Evolutionary conservation across 2,329 filamentous ascomycete genomes (phyloP).

Genomic region (Cladophialophora yegresii): DNA sequence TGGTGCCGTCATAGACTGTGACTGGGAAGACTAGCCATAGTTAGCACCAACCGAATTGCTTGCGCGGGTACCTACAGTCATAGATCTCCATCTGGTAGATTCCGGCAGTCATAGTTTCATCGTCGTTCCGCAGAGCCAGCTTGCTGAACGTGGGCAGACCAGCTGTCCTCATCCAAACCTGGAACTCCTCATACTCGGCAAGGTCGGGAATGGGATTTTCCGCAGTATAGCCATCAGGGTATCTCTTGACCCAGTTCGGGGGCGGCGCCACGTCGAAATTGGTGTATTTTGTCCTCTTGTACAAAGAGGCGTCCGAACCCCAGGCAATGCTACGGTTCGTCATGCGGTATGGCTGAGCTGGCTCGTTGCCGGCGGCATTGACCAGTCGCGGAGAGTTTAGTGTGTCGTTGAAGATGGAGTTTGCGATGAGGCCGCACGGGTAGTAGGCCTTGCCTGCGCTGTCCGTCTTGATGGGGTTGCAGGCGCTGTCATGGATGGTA

Average conservation of each 20-base stretch:
- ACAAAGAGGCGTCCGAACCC: conserved; percentile 78
- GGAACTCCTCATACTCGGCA: conserved; percentile 76
- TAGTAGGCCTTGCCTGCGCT: conserved; percentile 72
- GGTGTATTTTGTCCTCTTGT: conserved; percentile 69
- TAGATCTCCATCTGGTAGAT: conserved; percentile 75
- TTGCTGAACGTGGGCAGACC: conserved; percentile 95
- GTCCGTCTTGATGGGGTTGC: conserved; percentile 67
- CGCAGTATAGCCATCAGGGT: conserved; percentile 68
- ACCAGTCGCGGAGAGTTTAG: conserved; percentile 67
- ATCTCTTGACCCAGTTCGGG: conserved; percentile 77
- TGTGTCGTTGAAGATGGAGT: conserved; percentile 95
- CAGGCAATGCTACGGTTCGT: conserved; percentile 78
- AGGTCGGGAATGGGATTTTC: conserved; percentile 70
- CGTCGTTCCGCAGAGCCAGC: conserved; percentile 80
- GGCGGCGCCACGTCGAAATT: conserved; percentile 71
- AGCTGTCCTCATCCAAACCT: conserved; percentile 98
- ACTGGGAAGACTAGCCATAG: conserved; percentile 72
- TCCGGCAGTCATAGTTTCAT: conserved; percentile 65
- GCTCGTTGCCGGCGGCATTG: conserved; percentile 49
- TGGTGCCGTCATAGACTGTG: conserved; percentile 49
- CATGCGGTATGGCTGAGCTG: conserved; percentile 68
- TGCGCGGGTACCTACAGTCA: conserved; percentile 63
- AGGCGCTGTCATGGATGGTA: conserved; percentile 69
- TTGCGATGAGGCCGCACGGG: conserved; percentile 93
- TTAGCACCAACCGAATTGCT: conserved; percentile 21